Percentiles rank a stretch among this genome's conserved stretches.
These are phyloP conservation scores for Solanum megistacrolobum DNA, from an alignment of 257 asterid genomes.

Conservation along the genomic window DNA sequence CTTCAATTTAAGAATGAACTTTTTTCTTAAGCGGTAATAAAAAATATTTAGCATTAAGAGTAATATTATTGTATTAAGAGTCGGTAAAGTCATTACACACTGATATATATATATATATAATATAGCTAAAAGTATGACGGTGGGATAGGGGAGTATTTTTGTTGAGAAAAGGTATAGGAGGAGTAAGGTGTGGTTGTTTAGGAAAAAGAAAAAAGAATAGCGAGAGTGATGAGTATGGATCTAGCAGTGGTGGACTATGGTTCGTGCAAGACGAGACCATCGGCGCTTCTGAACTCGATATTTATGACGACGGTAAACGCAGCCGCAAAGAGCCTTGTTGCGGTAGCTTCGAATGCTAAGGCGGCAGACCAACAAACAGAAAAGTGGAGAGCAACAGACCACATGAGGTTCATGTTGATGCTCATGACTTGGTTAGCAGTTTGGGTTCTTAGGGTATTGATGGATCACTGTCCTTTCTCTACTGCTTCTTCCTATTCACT, in stretches of 20 bases:
- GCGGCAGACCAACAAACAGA: neutral
- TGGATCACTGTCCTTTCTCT: constrained; percentile 19
- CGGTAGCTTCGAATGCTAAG: constrained; percentile 12
- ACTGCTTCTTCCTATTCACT: neutral
- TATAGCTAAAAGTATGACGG: neutral
- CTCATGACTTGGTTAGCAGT: constrained; percentile 20
- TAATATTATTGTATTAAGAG: neutral
- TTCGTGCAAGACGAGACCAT: constrained; percentile 11
- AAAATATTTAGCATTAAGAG: no score
- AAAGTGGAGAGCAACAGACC: constrained; percentile 18
- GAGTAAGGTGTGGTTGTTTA: neutral
- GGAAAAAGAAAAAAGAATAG: neutral
- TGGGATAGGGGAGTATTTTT: neutral
- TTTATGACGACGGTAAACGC: constrained; percentile 21
- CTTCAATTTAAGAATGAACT: no score
- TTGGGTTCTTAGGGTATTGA: constrained; percentile 18
- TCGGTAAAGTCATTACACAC: neutral
- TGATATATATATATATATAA: no score
- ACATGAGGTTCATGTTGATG: constrained; percentile 18
- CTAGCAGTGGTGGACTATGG: constrained; percentile 7
- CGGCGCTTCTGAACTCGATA: constrained; percentile 15
- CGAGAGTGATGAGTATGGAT: neutral
- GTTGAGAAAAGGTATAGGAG: neutral
- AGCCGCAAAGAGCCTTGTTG: constrained; percentile 22
- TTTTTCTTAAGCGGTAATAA: no score